Conservation (phyloP, 805 yeast genomes). For the Torulaspora indica region DNA sequence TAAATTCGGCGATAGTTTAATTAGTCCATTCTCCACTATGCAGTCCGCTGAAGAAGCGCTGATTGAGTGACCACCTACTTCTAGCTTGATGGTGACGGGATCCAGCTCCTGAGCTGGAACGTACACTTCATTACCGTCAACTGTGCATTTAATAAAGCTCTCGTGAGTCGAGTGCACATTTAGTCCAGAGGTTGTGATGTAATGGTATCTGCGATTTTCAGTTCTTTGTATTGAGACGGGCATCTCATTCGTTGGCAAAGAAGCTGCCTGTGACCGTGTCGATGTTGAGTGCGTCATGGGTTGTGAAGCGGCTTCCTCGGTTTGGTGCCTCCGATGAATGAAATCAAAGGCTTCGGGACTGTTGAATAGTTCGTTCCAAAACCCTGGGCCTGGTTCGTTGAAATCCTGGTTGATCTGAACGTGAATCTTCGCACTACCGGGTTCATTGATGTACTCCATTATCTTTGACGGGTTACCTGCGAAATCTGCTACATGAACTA, state of each 20-base stretch:
- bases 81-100: conserved; percentile 7
- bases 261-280: conserved; percentile 8
- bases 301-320: neutral
- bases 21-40: conserved; percentile 12
- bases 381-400: conserved; percentile 25
- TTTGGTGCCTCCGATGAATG: conserved; percentile 9
- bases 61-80: conserved; percentile 9
- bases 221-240: neutral
- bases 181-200: conserved; percentile 20
- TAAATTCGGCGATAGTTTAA: conserved; percentile 19
- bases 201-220: conserved; percentile 3
- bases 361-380: conserved; percentile 29
- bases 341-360: conserved; percentile 21
- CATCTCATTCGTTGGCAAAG: conserved; percentile 1
- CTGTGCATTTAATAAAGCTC: conserved; percentile 21
- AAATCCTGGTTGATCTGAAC: conserved; percentile 28
- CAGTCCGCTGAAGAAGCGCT: conserved; percentile 17
- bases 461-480: conserved; percentile 22
- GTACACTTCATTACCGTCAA: conserved; percentile 23
- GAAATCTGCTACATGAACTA: conserved; percentile 17
- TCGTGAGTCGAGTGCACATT: conserved; percentile 4
- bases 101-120: conserved; percentile 22
- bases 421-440: conserved; percentile 21
- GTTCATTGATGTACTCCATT: conserved; percentile 17
- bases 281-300: conserved; percentile 7